Percentiles rank a stretch among this genome's conserved stretches.
Conservation (phyloP, 208 protist genomes). For the Wallacemonas sp. region DNA sequence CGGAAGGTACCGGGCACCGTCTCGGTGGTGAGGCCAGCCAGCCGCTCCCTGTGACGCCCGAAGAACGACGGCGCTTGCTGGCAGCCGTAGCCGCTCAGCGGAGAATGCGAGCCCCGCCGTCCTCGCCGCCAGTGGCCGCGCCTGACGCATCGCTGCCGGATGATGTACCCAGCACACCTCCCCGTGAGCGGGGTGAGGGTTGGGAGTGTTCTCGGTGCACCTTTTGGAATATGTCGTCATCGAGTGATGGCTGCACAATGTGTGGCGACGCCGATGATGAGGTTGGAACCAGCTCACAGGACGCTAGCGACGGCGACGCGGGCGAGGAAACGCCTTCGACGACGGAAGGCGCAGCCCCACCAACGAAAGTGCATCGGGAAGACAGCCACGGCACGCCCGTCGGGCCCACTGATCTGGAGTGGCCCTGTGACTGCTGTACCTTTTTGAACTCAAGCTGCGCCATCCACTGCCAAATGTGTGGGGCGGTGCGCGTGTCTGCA, state of each 20-base stretch:
- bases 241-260: constrained; percentile 17
- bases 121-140: not conserved
- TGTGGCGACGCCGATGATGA: constrained; percentile 16
- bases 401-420: too few species aligned
- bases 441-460: not conserved
- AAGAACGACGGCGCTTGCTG: constrained; percentile 19
- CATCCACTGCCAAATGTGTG: constrained; percentile 2
- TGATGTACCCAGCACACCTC: not conserved
- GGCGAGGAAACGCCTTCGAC: not conserved
- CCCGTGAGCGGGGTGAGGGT: not conserved
- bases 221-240: constrained; percentile 21
- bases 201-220: constrained; percentile 37
- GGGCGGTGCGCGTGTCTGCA: not conserved
- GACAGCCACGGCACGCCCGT: too few species aligned
- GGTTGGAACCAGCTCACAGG: not conserved
- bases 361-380: not conserved
- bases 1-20: not conserved
- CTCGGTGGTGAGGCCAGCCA: not conserved
- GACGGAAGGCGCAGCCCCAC: not conserved
- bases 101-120: not conserved
- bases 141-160: constrained; percentile 17
- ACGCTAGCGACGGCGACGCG: not conserved
- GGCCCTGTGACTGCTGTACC: constrained; percentile 1
- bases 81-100: constrained; percentile 19
- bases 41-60: constrained; percentile 14